Base-by-base conservation (phyloP, 129 eudicot genomes). In the Helianthus tuberosus region DNA sequence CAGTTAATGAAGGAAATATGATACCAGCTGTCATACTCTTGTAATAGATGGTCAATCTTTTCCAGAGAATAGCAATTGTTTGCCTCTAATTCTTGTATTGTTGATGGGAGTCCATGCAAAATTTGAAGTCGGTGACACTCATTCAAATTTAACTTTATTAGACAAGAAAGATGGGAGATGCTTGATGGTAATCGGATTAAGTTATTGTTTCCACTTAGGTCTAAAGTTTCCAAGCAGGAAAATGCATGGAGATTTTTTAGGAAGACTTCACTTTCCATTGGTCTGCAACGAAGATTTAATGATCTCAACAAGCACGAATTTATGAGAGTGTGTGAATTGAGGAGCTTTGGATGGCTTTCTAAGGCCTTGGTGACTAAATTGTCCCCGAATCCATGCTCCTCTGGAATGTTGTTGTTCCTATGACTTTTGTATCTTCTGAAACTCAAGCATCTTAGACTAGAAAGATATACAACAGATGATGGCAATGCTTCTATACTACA, bases 21-120 rank as follows among this genome's bases (percentile, higher is more conserved):
- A 55, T 55, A 0, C 35, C 35, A 55, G 32, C 32, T 7, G 12
- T 55, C 62, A 55, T 14, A 10, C 48, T 50, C 15, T 35, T 69
- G 3, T 50, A 29, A 8, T 49, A 69, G 62, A 69, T 69, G 61
- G 32, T 32, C 62, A 51, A 69, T 69, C 47, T 8, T 32, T 51
- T 69, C 48, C 1, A 69, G 74, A n/a, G 74, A 69, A n/a, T 6
- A 2, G 74, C 74, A 69, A 7, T n/a, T 10, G 27, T 41, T 14
- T n/a, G 74, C 63, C 11, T 25, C 12, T 20, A 68, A 48, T 48
- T 13, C 38, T 62, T 62, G 23, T 32, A 62, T 12, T 3, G 11
- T 14, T 29, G 20, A 32, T 62, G 67, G 47, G 11, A 62, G 23
- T 9, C 14, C 47, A 29, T 13, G 46, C 67, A 62, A 14, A 36